phyloP scores from a whole-genome alignment of 805 yeast genomes.

The Zygoascus flipseniorum region DNA sequence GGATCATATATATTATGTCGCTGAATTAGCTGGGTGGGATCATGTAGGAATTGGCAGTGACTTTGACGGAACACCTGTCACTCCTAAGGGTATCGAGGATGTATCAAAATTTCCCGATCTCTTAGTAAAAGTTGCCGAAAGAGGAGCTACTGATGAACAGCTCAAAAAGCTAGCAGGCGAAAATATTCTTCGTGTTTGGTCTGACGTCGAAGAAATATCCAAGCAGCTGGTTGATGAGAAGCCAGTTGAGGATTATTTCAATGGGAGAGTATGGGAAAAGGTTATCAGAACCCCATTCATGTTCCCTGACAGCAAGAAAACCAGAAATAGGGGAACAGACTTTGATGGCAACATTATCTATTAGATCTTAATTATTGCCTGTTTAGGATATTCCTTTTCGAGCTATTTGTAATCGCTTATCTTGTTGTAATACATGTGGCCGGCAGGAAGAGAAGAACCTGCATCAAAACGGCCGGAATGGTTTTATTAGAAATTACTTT shows the following conservation, averaged over 20 bases:
- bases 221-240: neutral
- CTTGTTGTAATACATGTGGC: neutral
- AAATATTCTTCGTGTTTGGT: conserved; percentile 13
- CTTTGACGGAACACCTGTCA: conserved; percentile 44
- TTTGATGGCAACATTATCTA: conserved; percentile 1
- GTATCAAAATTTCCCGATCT: conserved; percentile 48
- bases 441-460: neutral
- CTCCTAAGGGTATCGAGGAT: conserved; percentile 44
- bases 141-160: conserved; percentile 37
- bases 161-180: conserved; percentile 12
- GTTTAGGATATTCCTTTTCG: neutral
- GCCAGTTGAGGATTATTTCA: conserved; percentile 5
- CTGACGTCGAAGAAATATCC: conserved; percentile 8
- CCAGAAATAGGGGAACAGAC: conserved; percentile 1
- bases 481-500: neutral
- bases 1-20: conserved; percentile 37
- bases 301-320: neutral
- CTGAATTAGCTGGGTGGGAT: conserved; percentile 41
- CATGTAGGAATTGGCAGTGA: conserved; percentile 46
- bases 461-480: neutral
- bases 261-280: conserved; percentile 2
- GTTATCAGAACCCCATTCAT: conserved; percentile 1
- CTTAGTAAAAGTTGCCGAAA: conserved; percentile 27
- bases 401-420: neutral
- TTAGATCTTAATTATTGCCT: neutral